A percentile compares a stretch with the other conserved stretches of the same genome.
phyloP scores from a whole-genome alignment of 768 basidiomycete genomes.

The Pisolithus orientalis region DNA sequence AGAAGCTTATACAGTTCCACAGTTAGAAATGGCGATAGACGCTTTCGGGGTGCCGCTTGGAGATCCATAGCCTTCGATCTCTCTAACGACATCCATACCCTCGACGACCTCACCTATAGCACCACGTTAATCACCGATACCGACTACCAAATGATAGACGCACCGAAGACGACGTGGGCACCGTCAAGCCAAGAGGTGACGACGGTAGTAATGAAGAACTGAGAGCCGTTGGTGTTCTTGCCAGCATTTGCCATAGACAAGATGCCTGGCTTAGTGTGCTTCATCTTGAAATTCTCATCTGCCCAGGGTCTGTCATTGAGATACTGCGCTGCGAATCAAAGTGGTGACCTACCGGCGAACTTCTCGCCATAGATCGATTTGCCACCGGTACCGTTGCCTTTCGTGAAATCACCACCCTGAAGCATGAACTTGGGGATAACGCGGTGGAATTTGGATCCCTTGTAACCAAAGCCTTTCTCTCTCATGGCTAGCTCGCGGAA shows the following conservation, averaged over 20 bases:
- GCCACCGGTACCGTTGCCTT: constrained; percentile 65
- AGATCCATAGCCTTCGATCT: constrained; percentile 37
- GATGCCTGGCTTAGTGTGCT: constrained; percentile 64
- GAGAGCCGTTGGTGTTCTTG: constrained; percentile 78
- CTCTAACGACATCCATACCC: constrained; percentile 49
- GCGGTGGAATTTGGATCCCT: constrained; percentile 67
- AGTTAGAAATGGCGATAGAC: constrained; percentile 45
- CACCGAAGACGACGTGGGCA: constrained; percentile 83
- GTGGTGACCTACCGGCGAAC: constrained; percentile 45
- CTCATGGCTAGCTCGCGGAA: constrained; percentile 89
- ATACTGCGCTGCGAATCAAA: not conserved
- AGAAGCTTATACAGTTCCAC: constrained; percentile 36
- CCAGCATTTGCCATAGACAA: constrained; percentile 82
- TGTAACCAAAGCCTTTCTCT: constrained; percentile 67
- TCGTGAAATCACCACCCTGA: constrained; percentile 86
- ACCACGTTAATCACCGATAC: not conserved
- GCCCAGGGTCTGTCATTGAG: constrained; percentile 18
- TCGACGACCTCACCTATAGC: constrained; percentile 56
- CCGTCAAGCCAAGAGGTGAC: constrained; percentile 76
- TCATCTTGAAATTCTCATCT: constrained; percentile 83
- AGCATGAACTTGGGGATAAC: constrained; percentile 84
- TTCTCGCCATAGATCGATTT: constrained; percentile 73
- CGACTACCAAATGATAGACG: constrained; percentile 1
- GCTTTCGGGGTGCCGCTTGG: too few species aligned
- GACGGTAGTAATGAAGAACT: constrained; percentile 90